Base-by-base conservation (phyloP, 345 rosid species). In the Dipteronia dyeriana region DNA sequence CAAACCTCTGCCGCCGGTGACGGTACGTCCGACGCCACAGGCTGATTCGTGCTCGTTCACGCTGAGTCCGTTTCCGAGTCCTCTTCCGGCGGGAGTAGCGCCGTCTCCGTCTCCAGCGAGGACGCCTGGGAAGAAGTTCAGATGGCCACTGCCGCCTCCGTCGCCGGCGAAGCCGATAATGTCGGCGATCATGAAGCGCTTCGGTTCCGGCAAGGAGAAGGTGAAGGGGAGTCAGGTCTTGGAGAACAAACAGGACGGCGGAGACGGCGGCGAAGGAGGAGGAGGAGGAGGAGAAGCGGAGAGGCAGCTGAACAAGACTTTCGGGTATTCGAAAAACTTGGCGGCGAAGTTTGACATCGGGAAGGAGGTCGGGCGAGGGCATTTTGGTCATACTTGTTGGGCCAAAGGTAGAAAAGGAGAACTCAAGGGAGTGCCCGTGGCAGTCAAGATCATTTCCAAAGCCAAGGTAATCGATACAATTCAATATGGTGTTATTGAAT, bases 131-230 rank as follows among this genome's bases (percentile, higher is more conserved):
- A 88, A 93, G 84, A 94, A 94, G 80, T 92, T 94, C 80, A 79
- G 88, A 78, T 91, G 94, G 94, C 99, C 99, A 6, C 86, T 94
- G 43, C 98, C 98, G 65, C 99, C 98, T 67, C 98, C 98, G 38
- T 94, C 99, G 0, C 99, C 98, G 39, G 99, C 98, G 7, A 92
- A 91, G 87, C 99, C 97, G 66, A 97, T 97, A 74, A 85, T 90
- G 90, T 82, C 90, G 70, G 94, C 94, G 75, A 82, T 91, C 74
- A 88, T 75, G 82, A 85, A 81, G 82, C 83, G 86, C 69, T 76
- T 87, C 34, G 93, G 87, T 75, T 61, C 69, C 79, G 87, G 72
- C 54, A 82, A 53, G 81, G 78, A 45, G 76, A 73, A 68, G 76
- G 87, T 91, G 16, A 89, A 85, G 74, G 94, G 88, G 71, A 91